A percentile compares a stretch with the other conserved stretches of the same genome.
These are phyloP conservation scores for Selaginella tamariscina DNA, from an alignment of 75 land plant species.

Conservation along the genomic window DNA sequence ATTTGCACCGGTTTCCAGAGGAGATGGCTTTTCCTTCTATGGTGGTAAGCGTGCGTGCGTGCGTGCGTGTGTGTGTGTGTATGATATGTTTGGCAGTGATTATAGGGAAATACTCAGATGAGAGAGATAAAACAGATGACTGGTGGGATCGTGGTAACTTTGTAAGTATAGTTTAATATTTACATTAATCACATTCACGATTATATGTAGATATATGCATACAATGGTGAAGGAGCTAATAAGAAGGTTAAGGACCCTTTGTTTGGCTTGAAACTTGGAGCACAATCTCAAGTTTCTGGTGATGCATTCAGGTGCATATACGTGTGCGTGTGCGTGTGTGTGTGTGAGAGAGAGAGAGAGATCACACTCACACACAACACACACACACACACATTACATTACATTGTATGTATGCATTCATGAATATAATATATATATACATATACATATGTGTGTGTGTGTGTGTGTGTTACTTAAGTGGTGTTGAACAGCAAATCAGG, in stretches of 20 bases:
- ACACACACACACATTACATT: no score
- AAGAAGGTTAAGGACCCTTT: constrained; percentile 78
- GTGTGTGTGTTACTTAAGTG: no score
- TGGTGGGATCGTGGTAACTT: background rate
- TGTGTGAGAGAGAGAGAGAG: background rate
- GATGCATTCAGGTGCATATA: constrained; percentile 50
- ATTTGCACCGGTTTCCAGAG: constrained; percentile 51
- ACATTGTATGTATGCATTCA: no score
- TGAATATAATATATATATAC: background rate
- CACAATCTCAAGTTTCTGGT: constrained; percentile 50
- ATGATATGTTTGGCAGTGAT: background rate
- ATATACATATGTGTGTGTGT: background rate
- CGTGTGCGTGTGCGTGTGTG: background rate
- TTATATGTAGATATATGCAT: constrained; percentile 24
- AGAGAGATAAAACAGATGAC: constrained; percentile 1
- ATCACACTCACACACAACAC: no score
- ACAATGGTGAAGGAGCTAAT: constrained; percentile 38
- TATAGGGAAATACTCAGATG: background rate
- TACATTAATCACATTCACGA: no score
- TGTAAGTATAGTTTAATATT: background rate
- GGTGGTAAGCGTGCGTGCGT: constrained; percentile 37
- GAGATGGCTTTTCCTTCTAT: constrained; percentile 79
- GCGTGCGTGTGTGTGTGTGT: background rate
- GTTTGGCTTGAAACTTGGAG: constrained; percentile 77
- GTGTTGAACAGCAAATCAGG: constrained; percentile 23